These are phyloP conservation scores for Xerocomellus chrysenteron DNA, from an alignment of 768 basidiomycete species.

Conservation along the genomic window DNA sequence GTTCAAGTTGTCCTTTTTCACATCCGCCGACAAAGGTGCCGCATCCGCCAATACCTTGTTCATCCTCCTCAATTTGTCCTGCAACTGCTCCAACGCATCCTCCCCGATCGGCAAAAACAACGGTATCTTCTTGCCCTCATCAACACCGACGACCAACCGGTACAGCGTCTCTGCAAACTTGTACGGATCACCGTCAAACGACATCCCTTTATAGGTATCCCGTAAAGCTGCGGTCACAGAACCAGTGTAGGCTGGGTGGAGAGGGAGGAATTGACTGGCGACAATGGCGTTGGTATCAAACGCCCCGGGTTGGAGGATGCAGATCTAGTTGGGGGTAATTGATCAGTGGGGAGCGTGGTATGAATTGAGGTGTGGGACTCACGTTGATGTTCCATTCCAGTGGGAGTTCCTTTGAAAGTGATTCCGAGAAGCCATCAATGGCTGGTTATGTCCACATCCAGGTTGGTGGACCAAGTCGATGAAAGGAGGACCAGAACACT, in stretches of 20 bases:
- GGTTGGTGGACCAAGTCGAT: not conserved
- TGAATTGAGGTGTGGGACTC: not conserved
- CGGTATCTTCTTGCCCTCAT: not conserved
- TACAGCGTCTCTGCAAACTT: conserved; percentile 12
- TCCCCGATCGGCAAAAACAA: conserved; percentile 9
- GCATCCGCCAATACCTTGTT: not conserved
- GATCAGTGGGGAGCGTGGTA: no score
- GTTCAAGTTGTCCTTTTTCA: not conserved
- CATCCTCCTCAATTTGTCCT: not conserved
- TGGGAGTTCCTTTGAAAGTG: conserved; percentile 11
- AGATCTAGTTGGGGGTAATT: not conserved
- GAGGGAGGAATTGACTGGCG: not conserved
- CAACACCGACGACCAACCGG: not conserved
- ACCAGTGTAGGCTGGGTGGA: conserved; percentile 10
- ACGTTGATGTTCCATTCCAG: conserved; percentile 20
- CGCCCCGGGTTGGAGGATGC: conserved; percentile 15
- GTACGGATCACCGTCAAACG: conserved; percentile 10
- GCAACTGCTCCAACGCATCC: conserved; percentile 6
- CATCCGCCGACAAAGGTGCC: conserved; percentile 6
- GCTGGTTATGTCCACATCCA: not conserved
- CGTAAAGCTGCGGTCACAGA: not conserved
- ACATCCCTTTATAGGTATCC: not conserved
- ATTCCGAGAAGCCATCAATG: conserved; percentile 11
- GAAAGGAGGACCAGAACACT: not conserved
- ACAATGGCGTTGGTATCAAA: conserved; percentile 16